Base-by-base conservation (phyloP, 2,329 filamentous ascomycete genomes). In the Calonectria montana region DNA sequence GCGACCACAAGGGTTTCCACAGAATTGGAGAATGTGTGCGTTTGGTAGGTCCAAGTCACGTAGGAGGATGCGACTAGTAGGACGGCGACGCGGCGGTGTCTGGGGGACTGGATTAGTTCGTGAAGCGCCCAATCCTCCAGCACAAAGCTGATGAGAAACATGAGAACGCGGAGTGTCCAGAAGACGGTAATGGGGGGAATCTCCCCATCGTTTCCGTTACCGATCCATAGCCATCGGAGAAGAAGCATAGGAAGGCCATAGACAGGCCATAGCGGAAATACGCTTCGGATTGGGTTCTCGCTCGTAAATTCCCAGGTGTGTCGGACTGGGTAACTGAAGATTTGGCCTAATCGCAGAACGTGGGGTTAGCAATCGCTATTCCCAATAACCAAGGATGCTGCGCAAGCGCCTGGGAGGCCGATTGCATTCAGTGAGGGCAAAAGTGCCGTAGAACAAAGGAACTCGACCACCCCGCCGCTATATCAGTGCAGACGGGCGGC, bases 21-120 rank as follows among this genome's bases (percentile, higher is more conserved):
- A 73, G 96, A 97, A 85, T 99, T 99, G 74, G 96, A 98, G 83
- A 99, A 98, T 15, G 97, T 98, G 84, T 99, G 97, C 21, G 95
- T 97, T 85, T 99, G 97, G 85, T 96, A 98, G 53, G 96, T 98
- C 96, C 97, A 99, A 59, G 97, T 99, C 77, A 98, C 96, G 84
- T 98, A 99, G 29, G 95, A 98, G 31, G 96, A 98, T 55, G 96
- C 95, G 72, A 98, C 94, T 69, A 99, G 88, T 55, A 97, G 87
- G 53, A 97, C 90, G 12, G 95, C 94, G 67, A 93, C 87, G 77
- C 91, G 91, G 74, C 95, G 92, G 79, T 91, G 88, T 72, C 92
- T 92, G 74, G 91, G 91, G 45, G 93, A 93, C 73, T 92, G 91
- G 67, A 98, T 92, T 74, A 98, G 88, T 83, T 99, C 97, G 86